Base-by-base conservation (phyloP, 176 grass and related monocot species). In the Cymbopogon citratus region DNA sequence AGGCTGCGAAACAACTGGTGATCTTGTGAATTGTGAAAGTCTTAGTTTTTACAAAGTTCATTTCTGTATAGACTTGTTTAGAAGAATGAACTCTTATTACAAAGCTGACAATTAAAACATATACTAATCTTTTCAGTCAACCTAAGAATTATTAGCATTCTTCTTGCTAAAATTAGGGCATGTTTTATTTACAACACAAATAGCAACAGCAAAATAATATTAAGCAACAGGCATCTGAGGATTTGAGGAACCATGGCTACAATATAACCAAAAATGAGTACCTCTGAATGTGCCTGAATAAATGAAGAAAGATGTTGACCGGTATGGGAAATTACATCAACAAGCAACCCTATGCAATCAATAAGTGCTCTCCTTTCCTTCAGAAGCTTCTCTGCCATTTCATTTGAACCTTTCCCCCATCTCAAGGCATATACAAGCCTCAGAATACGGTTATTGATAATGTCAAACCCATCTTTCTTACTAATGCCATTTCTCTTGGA, bases 401-500 rank as follows among this genome's bases (percentile, higher is more conserved):
- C 8, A 68, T 68, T n/a, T n/a, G 65, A 38, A 35, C 33, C 34
- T 2, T 68, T 38, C 33, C 7, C 65, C 33, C 65, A 67, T 38
- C 18, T 67, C 34, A 68, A 68, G 9, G 33, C 65, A 38, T n/a
- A 21, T 19, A 3, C 11, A 38, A n/a, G 33, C 65, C 65, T 12
- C 33, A 68, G 31, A n/a, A 38, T 38, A 38, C 65, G 33, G 18
- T 38, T n/a, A 68, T 12, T 38, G 33, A 68, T 68, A 38, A 68
- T n/a, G 33, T 11, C 18, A 68, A 68, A 68, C 9, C 33, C 65
- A 68, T 68, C 65, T n/a, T 68, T 68, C 9, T 68, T 68, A 33
- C 18, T 38, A 38, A 18, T 68, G 18, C 33, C 65, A 68, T 92
- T 89, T 60, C 66, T 41, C 33, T 26, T 39, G 7, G 74, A 39